These are phyloP conservation scores for Tieghemostelium lacteum DNA, from an alignment of 78 protist species.

Conservation along the genomic window DNA sequence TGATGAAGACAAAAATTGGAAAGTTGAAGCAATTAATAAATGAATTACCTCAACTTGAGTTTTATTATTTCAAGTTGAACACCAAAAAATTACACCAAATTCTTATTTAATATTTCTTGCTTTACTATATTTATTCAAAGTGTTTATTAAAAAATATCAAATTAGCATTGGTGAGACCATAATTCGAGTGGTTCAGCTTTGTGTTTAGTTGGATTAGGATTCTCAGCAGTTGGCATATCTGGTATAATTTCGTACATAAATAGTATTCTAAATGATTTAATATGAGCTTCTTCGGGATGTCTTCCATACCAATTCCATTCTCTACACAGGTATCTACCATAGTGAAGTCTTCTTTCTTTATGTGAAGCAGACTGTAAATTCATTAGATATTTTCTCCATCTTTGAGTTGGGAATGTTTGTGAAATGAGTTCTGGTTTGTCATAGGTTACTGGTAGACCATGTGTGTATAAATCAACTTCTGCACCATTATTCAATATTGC, in stretches of 20 bases:
- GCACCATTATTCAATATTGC: constrained; percentile 7
- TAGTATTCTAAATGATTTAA: constrained; percentile 32
- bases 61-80: too few relatives aligned
- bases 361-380: constrained; percentile 12
- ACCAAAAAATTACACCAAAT: too few relatives aligned
- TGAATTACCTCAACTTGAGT: too few relatives aligned
- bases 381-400: constrained; percentile 75
- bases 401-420: constrained; percentile 56
- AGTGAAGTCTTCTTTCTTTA: constrained; percentile 23
- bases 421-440: constrained; percentile 35
- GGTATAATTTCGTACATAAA: constrained; percentile 47
- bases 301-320: constrained; percentile 76
- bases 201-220: neutral
- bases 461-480: constrained; percentile 10
- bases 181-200: constrained; percentile 25
- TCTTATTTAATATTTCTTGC: too few relatives aligned
- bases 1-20: constrained; percentile 52
- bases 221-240: constrained; percentile 2
- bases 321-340: constrained; percentile 64
- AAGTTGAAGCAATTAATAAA: too few relatives aligned
- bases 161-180: constrained; percentile 61
- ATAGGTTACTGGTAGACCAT: neutral
- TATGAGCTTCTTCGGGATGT: constrained; percentile 6
- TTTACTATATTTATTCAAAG: neutral
- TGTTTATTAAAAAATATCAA: neutral